A percentile compares a stretch with the other conserved stretches of the same genome.
These are phyloP conservation scores for Phyllosticta ampelicida DNA, from an alignment of 2,329 filamentous ascomycete species.

Conservation along the genomic window DNA sequence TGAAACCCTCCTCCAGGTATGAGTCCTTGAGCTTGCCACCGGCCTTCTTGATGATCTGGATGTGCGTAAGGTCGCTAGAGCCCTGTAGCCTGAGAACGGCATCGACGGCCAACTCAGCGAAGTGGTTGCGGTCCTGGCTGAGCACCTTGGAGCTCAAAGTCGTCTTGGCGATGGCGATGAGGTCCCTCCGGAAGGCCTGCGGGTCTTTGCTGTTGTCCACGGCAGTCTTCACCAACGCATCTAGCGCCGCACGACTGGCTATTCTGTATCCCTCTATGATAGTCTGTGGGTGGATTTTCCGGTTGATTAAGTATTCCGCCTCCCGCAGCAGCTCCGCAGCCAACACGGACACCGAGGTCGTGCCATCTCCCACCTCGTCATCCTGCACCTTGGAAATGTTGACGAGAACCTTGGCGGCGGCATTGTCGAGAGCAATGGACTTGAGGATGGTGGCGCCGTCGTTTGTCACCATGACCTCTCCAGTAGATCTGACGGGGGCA, in stretches of 20 bases:
- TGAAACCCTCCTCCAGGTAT: conserved; percentile 96
- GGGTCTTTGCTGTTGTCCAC: conserved; percentile 81
- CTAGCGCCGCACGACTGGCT: conserved; percentile 79
- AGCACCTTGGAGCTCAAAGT: conserved; percentile 97
- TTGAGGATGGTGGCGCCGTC: conserved; percentile 98
- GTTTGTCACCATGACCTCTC: conserved; percentile 97
- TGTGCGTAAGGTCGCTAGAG: conserved; percentile 89
- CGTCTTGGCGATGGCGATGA: conserved; percentile 82
- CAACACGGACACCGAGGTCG: conserved; percentile 92
- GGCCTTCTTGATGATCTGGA: conserved; percentile 99
- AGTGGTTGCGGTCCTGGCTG: conserved; percentile 85
- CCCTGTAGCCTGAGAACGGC: conserved; percentile 83
- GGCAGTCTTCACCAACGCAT: conserved; percentile 71
- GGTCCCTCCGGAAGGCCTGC: conserved; percentile 77
- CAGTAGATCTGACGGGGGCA: conserved; percentile 58
- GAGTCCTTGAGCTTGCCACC: conserved; percentile 96
- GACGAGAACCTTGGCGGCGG: conserved; percentile 93
- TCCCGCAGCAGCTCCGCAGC: conserved; percentile 91
- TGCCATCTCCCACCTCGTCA: conserved; percentile 96
- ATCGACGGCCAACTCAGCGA: conserved; percentile 79
- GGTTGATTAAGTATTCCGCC: conserved; percentile 92
- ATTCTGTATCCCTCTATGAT: conserved; percentile 99
- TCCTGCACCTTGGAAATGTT: conserved; percentile 99
- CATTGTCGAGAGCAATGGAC: conserved; percentile 96
- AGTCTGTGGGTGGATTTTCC: conserved; percentile 98